These are phyloP conservation scores for Filobasidium floriforme DNA, from an alignment of 768 basidiomycete species.

Conservation along the genomic window DNA sequence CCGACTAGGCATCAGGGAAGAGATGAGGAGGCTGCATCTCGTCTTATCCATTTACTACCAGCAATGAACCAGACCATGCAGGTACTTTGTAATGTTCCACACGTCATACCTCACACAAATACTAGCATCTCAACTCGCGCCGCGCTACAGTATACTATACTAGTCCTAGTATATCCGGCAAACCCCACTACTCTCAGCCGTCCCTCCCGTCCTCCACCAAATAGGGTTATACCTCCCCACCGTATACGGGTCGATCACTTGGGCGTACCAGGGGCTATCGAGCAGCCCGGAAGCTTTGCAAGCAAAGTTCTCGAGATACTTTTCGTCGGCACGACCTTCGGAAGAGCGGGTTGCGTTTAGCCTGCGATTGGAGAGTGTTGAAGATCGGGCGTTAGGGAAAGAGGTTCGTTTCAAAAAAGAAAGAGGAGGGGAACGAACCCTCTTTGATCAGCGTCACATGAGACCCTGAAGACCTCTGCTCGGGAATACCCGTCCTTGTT, in stretches of 20 bases:
- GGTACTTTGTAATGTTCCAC: too few species aligned
- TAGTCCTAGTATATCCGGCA: too few species aligned
- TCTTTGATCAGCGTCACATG: neutral
- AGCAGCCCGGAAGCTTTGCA: neutral
- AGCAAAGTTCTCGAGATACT: neutral
- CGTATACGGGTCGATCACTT: neutral
- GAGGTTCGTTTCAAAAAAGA: neutral
- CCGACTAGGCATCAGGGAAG: too few species aligned
- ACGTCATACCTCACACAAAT: too few species aligned
- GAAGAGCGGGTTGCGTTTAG: neutral
- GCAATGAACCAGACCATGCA: too few species aligned
- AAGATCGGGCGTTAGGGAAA: neutral
- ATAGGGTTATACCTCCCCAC: neutral
- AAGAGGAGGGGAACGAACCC: neutral
- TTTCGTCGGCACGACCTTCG: neutral
- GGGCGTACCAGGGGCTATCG: neutral
- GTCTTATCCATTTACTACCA: too few species aligned
- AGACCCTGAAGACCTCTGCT: neutral
- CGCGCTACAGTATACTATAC: too few species aligned
- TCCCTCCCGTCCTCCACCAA: neutral
- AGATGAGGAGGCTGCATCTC: too few species aligned
- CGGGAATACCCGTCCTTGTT: neutral
- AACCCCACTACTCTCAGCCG: neutral
- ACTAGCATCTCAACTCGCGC: too few species aligned
- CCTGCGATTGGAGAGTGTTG: neutral